Conservation (phyloP, 2,329 filamentous ascomycete genomes). For the Aspergillus sp. region DNA sequence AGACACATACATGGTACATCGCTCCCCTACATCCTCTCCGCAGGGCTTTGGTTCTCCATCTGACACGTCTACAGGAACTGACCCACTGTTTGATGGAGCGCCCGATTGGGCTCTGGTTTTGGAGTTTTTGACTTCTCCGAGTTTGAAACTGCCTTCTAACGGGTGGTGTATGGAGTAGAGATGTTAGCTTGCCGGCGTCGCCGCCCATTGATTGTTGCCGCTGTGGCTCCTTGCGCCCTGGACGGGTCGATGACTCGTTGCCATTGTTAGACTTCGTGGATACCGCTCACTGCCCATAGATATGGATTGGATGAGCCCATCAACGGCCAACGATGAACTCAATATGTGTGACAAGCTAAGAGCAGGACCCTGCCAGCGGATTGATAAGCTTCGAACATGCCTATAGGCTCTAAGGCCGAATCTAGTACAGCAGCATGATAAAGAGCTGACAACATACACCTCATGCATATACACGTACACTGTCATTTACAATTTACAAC, state of each 20-base stretch:
- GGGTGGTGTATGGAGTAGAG: neutral
- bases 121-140: neutral
- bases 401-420: slow-evolving; percentile 2
- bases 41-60: slow-evolving; percentile 1
- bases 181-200: neutral
- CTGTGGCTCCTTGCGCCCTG: neutral
- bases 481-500: slow-evolving; percentile 14
- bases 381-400: slow-evolving; percentile 24
- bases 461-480: slow-evolving; percentile 3
- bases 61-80: slow-evolving; percentile 1
- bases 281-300: neutral
- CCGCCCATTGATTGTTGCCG: neutral
- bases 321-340: neutral
- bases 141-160: neutral
- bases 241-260: neutral
- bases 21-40: neutral
- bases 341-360: neutral
- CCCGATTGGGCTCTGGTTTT: neutral
- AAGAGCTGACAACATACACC: neutral
- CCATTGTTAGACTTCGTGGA: slow-evolving; percentile 1
- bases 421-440: neutral
- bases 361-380: neutral
- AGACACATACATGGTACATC: neutral
- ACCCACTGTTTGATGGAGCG: neutral
- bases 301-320: neutral